phyloP scores from a whole-genome alignment of 257 asterid species.

The Solanum lycopersicoides region DNA sequence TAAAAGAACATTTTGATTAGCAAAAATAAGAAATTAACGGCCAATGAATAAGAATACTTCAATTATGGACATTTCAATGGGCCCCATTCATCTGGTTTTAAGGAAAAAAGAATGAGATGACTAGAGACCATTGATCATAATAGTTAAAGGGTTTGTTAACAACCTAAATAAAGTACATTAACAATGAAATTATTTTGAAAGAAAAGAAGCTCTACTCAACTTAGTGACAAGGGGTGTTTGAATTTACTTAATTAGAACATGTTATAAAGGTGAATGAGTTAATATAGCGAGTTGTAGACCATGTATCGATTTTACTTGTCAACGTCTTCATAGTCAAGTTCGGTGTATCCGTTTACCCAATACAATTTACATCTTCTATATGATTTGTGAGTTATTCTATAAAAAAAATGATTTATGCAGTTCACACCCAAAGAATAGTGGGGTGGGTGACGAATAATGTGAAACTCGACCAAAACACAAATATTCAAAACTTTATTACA shows the following conservation, averaged over 20 bases:
- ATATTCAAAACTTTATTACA: neutral
- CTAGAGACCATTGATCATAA: neutral
- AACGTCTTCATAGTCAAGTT: neutral
- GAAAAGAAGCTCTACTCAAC: neutral
- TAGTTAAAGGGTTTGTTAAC: neutral
- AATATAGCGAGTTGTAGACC: neutral
- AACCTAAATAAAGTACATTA: neutral
- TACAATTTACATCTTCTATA: no score
- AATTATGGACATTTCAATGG: no score
- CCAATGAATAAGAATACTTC: no score
- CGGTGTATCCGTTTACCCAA: no score
- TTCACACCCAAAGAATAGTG: no score
- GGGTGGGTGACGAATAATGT: no score
- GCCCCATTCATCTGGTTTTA: neutral
- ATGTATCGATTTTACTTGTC: no score
- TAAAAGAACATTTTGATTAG: no score
- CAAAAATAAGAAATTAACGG: no score
- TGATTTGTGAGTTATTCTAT: no score
- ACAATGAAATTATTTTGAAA: neutral
- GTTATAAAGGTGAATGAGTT: neutral
- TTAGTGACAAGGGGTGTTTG: neutral
- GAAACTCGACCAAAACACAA: no score
- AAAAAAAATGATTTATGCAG: no score
- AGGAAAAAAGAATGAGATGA: neutral
- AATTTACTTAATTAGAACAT: neutral